Percentiles rank a stretch among this genome's conserved stretches.
phyloP scores from a whole-genome alignment of 225 moss, liverwort and hornwort genomes.

The Polytrichum formosum region DNA sequence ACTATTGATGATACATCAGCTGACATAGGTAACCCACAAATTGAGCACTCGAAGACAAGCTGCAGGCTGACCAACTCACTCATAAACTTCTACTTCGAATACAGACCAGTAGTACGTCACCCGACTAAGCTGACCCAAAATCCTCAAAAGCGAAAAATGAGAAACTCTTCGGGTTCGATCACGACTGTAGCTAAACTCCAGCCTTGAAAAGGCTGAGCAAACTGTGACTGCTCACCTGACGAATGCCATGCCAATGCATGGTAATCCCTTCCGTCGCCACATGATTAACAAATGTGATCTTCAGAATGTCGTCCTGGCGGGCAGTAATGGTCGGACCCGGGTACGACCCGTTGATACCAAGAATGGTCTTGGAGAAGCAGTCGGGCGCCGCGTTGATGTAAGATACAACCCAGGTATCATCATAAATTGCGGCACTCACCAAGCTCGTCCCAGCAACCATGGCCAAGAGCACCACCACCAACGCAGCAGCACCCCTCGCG shows the following conservation, averaged over 20 bases:
- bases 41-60: no score
- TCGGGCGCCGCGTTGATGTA: constrained; percentile 58
- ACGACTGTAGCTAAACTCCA: no score
- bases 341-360: constrained; percentile 49
- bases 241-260: constrained; percentile 88
- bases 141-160: not conserved
- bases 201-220: not conserved
- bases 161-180: not conserved
- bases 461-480: not conserved
- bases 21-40: no score
- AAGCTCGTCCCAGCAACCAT: not conserved
- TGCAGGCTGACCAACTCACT: no score
- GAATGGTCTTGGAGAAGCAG: constrained; percentile 57
- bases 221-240: constrained; percentile 31
- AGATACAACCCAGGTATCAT: constrained; percentile 1
- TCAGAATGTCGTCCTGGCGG: constrained; percentile 33
- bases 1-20: no score
- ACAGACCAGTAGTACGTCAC: no score
- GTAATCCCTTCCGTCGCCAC: constrained; percentile 61
- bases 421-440: constrained; percentile 13
- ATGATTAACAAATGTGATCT: constrained; percentile 35
- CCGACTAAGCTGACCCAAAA: not conserved
- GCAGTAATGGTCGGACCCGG: constrained; percentile 58
- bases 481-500: no score
- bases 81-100: no score